phyloP scores from a whole-genome alignment of 768 basidiomycete genomes.

The Rhizopogon vinicolor region DNA sequence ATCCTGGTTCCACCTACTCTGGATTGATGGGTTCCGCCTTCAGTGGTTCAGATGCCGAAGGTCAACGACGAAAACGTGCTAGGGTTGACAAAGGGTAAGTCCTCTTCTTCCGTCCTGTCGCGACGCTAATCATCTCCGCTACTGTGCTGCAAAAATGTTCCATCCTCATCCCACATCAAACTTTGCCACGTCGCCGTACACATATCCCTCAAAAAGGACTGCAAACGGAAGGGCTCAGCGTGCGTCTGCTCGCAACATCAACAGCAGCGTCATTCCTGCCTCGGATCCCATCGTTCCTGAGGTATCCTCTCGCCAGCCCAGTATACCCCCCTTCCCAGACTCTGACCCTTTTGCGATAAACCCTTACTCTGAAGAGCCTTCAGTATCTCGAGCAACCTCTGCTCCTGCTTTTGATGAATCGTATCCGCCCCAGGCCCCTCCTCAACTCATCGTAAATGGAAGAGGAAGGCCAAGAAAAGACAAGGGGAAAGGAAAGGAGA shows the following conservation, averaged over 20 bases:
- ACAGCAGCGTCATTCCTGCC: slow-evolving; percentile 30
- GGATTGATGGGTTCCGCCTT: slow-evolving; percentile 67
- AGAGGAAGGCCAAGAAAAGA: slow-evolving; percentile 30
- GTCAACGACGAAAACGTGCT: slow-evolving; percentile 66
- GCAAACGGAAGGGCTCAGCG: slow-evolving; percentile 67
- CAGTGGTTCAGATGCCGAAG: slow-evolving; percentile 52
- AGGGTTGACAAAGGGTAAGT: slow-evolving; percentile 72
- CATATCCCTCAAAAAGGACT: slow-evolving; percentile 33
- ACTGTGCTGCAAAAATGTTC: slow-evolving; percentile 13
- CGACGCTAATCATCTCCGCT: slow-evolving; percentile 9
- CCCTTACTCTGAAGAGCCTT: slow-evolving; percentile 54
- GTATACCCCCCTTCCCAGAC: slow-evolving; percentile 40
- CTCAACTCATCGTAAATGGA: slow-evolving; percentile 12
- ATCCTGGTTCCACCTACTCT: slow-evolving; percentile 87
- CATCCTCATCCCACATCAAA: slow-evolving; percentile 21
- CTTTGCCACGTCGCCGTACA: slow-evolving; percentile 8
- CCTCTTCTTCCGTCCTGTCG: slow-evolving; percentile 14
- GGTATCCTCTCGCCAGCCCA: slow-evolving; percentile 30
- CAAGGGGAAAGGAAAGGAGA: slow-evolving; percentile 47
- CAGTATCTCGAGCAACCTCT: slow-evolving; percentile 63
- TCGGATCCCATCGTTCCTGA: slow-evolving; percentile 39
- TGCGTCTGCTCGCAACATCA: slow-evolving; percentile 63
- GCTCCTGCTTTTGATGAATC: slow-evolving; percentile 26
- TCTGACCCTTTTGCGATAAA: slow-evolving; percentile 48
- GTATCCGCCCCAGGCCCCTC: slow-evolving; percentile 3